Evolutionary conservation across 495 filamentous ascomycete species (phyloP), one percentile per base, ranked within the genome.

Genomic region (Parmelia sp.): DNA sequence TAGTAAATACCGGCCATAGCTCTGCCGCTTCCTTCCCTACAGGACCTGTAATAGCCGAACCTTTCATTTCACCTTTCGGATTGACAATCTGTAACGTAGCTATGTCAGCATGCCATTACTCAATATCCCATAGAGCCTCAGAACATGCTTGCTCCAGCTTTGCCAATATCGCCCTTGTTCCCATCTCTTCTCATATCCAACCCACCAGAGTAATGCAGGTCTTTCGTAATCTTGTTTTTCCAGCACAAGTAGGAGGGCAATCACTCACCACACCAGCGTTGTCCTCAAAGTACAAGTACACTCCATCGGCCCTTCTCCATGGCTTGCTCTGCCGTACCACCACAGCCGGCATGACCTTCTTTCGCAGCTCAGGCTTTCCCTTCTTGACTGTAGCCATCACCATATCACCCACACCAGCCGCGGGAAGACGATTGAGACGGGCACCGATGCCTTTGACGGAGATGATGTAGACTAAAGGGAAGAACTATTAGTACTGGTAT

Each of bases 381-480:
- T 99, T 99, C 90, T 99, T 97, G 81, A 99, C 95, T 68, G 95
- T 97, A 65, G 93, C 92, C 95, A 98, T 98, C 72, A 98, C 95
- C 94, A 98, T 97, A 83, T 98, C 94, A 71, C 92, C 93, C 73
- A 97, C 95, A 85, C 94, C 94, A 60, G 88, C 94, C 72, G 95
- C 95, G 70, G 94, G 94, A 68, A 99, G 88, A 77, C 94, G 86
- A 85, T 99, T 99, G 67, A 99, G 89, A 69, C 94, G 91, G 69
- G 94, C 95, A 84, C 94, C 95, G 75, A 94, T 92, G 83, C 94
- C 94, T 85, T 94, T 96, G 79, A 99, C 95, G 76, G 95, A 94
- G 83, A 99, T 97, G 86, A 99, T 97, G 90, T 97, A 99, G 68
- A 99, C n/a, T n/a, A n/a, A n/a, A n/a, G n/a, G n/a, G n/a, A n/a